Conservation (phyloP, 192 early-diverging fungal genomes). For the Geranomyces michiganensis region DNA sequence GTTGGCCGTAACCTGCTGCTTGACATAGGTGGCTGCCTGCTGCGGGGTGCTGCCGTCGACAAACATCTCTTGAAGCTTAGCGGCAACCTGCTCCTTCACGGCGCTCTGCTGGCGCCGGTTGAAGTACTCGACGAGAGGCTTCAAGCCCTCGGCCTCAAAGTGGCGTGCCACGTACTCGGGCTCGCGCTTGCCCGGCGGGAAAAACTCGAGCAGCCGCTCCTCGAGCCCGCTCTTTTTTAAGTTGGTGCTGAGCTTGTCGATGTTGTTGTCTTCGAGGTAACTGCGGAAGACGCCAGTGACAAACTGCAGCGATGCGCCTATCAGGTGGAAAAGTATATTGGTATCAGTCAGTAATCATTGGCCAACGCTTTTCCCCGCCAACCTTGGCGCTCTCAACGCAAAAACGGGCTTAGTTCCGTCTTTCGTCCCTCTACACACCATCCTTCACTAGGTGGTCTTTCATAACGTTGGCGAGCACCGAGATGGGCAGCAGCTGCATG, state of each 20-base stretch:
- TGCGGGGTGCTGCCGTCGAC: constrained; percentile 54
- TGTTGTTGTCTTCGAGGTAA: constrained; percentile 73
- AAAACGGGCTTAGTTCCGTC: no score
- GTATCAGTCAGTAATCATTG: no score
- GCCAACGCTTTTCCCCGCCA: no score
- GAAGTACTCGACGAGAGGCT: constrained; percentile 81
- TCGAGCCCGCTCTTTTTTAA: constrained; percentile 76
- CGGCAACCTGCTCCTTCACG: constrained; percentile 68
- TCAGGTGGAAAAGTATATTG: no score
- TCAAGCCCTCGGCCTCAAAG: constrained; percentile 92
- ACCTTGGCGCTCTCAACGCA: no score
- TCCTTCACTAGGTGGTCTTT: constrained; percentile 97
- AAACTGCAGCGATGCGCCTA: constrained; percentile 81
- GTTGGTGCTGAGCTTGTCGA: constrained; percentile 74
- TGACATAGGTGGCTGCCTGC: constrained; percentile 67
- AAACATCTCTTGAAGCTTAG: constrained; percentile 63
- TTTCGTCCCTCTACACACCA: constrained; percentile 42
- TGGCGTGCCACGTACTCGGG: constrained; percentile 87
- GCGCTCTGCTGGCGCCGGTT: constrained; percentile 70
- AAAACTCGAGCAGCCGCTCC: constrained; percentile 80
- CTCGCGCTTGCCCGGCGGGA: constrained; percentile 88
- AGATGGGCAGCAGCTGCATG: constrained; percentile 67
- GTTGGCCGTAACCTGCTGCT: constrained; percentile 66
- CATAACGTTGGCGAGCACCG: constrained; percentile 74
- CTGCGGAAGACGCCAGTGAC: constrained; percentile 80